A percentile compares a stretch with the other conserved stretches of the same genome.
Conservation (phyloP, 2,329 filamentous ascomycete genomes). For the Alternaria rosae region DNA sequence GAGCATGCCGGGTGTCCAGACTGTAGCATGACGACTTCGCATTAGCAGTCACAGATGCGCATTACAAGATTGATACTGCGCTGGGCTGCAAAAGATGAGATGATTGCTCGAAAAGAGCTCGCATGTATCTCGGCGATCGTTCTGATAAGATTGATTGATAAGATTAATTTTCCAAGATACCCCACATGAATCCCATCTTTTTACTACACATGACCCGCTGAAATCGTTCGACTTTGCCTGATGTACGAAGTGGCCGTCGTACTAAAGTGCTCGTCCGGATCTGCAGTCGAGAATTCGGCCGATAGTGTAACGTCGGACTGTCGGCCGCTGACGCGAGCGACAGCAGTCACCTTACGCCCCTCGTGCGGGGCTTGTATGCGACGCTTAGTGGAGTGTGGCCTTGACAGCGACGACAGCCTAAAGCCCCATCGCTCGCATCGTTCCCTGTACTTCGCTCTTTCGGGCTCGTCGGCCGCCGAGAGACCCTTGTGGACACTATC, state of each 20-base stretch:
- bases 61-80: neutral
- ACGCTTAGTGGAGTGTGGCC: neutral
- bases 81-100: neutral
- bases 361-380: neutral
- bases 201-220: neutral
- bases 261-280: neutral
- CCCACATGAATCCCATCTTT: neutral
- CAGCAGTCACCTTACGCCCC: neutral
- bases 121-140: neutral
- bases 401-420: neutral
- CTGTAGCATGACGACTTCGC: neutral
- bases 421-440: neutral
- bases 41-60: neutral
- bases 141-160: neutral
- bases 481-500: neutral
- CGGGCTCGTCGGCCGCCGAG: neutral
- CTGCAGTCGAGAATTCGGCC: neutral
- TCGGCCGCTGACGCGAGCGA: slow-evolving; percentile 5
- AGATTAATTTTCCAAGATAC: neutral
- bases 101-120: too few relatives aligned
- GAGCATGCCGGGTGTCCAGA: neutral
- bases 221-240: neutral
- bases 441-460: neutral
- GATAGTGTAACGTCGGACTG: slow-evolving; percentile 1
- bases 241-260: neutral